Conservation (phyloP, 805 yeast species). For the Ogataea nitratoaversa region DNA sequence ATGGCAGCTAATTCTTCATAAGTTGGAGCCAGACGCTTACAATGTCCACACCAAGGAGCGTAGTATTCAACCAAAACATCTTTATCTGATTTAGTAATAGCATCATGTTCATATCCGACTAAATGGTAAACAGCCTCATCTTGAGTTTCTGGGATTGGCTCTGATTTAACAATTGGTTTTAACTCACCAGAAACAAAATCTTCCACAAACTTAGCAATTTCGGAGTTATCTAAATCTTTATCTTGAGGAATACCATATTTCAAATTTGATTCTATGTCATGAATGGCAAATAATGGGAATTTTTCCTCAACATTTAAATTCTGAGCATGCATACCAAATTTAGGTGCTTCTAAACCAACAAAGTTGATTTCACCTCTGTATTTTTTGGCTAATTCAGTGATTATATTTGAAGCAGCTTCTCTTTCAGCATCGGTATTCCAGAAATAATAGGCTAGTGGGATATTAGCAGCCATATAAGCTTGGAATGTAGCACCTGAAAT, state of each 20-base stretch:
- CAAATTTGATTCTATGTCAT: constrained; percentile 59
- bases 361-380: constrained; percentile 79
- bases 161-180: constrained; percentile 75
- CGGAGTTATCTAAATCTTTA: constrained; percentile 43
- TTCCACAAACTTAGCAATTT: constrained; percentile 58
- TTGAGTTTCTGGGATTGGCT: constrained; percentile 80
- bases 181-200: constrained; percentile 61
- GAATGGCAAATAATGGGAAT: constrained; percentile 89
- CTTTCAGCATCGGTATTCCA: constrained; percentile 68
- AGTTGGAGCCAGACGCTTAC: constrained; percentile 84
- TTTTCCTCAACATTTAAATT: constrained; percentile 78
- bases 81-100: constrained; percentile 55
- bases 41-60: constrained; percentile 98
- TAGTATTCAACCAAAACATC: constrained; percentile 86
- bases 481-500: constrained; percentile 75
- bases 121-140: constrained; percentile 62
- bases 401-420: constrained; percentile 44
- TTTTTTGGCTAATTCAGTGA: constrained; percentile 64
- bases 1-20: constrained; percentile 82
- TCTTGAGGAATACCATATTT: constrained; percentile 78
- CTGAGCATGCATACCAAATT: constrained; percentile 82
- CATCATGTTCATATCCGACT: constrained; percentile 81
- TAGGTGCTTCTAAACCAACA: constrained; percentile 80
- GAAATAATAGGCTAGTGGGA: constrained; percentile 88
- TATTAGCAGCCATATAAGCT: constrained; percentile 62